A percentile compares a stretch with the other conserved stretches of the same genome.
Conservation (phyloP, 2,329 filamentous ascomycete genomes). For the Aspergillus eucalypticola region DNA sequence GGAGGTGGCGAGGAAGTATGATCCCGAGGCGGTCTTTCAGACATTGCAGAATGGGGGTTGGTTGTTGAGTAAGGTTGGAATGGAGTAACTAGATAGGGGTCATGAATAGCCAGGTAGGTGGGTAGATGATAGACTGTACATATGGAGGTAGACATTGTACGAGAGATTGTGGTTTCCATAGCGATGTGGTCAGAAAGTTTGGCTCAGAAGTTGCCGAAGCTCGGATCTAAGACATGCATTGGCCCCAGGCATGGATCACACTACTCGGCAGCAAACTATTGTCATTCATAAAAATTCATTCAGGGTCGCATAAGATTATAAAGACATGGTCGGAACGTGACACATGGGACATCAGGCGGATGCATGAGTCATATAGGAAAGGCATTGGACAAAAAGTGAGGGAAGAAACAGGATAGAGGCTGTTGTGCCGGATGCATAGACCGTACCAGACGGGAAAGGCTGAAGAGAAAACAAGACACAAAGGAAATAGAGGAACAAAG, state of each 20-base stretch:
- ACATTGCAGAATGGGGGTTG: conserved; percentile 2
- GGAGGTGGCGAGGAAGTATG: conserved; percentile 1
- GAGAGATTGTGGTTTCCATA: neutral
- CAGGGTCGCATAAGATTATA: neutral
- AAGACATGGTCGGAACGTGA: conserved; percentile 24
- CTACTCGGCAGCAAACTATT: too few species aligned
- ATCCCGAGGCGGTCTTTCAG: conserved; percentile 1
- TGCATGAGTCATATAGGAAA: conserved; percentile 16
- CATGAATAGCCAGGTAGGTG: neutral
- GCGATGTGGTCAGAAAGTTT: neutral
- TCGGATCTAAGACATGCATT: too few species aligned
- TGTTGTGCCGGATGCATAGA: conserved; percentile 7
- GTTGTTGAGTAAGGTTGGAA: neutral
- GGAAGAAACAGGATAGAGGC: conserved; percentile 14
- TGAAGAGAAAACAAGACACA: conserved; percentile 11
- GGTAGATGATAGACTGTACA: neutral
- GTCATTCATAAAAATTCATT: neutral
- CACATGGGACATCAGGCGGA: conserved; percentile 26
- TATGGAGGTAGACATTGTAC: neutral
- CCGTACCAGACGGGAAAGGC: conserved; percentile 20
- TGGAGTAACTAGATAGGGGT: too few species aligned
- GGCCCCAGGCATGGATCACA: too few species aligned
- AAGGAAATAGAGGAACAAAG: conserved; percentile 13
- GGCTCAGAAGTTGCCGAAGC: too few species aligned
- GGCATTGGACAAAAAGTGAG: conserved; percentile 11